These are phyloP conservation scores for Bryoerythrophyllum caledonicum DNA, from an alignment of 225 moss, liverwort and hornwort species.

Conservation along the genomic window DNA sequence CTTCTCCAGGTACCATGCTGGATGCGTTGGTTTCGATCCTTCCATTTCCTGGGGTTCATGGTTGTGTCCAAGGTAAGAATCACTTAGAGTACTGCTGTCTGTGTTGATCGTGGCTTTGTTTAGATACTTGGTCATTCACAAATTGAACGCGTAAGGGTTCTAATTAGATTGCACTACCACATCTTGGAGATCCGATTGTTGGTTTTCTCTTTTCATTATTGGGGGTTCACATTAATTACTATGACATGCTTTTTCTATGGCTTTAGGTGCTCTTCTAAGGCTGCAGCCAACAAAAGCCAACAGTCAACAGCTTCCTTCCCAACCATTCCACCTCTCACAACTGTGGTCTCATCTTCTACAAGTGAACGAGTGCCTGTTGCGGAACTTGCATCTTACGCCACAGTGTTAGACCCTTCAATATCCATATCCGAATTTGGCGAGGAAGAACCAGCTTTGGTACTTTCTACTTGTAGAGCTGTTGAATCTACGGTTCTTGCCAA, in stretches of 20 bases:
- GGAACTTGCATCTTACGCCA: slow-evolving; percentile 52
- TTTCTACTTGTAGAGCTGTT: slow-evolving; percentile 58
- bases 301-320: slow-evolving; percentile 31
- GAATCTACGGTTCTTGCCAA: slow-evolving; percentile 24
- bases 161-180: background rate
- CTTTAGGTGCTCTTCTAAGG: slow-evolving; percentile 51
- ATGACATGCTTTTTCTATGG: slow-evolving; percentile 10
- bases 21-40: slow-evolving; percentile 87
- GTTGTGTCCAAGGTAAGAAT: slow-evolving; percentile 81
- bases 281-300: slow-evolving; percentile 24
- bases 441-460: slow-evolving; percentile 79
- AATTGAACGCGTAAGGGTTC: slow-evolving; percentile 7
- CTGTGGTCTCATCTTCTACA: slow-evolving; percentile 44
- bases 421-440: slow-evolving; percentile 73
- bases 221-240: background rate
- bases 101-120: slow-evolving; percentile 11
- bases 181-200: background rate
- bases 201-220: background rate
- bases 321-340: slow-evolving; percentile 37
- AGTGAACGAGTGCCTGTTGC: slow-evolving; percentile 51
- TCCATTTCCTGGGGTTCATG: slow-evolving; percentile 80
- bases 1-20: slow-evolving; percentile 91
- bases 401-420: slow-evolving; percentile 45
- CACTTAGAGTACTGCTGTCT: slow-evolving; percentile 1
- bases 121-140: slow-evolving; percentile 13